A percentile compares a stretch with the other conserved stretches of the same genome.
Conservation (phyloP, 495 filamentous ascomycete genomes). For the Hypomontagnella submonticulosa region DNA sequence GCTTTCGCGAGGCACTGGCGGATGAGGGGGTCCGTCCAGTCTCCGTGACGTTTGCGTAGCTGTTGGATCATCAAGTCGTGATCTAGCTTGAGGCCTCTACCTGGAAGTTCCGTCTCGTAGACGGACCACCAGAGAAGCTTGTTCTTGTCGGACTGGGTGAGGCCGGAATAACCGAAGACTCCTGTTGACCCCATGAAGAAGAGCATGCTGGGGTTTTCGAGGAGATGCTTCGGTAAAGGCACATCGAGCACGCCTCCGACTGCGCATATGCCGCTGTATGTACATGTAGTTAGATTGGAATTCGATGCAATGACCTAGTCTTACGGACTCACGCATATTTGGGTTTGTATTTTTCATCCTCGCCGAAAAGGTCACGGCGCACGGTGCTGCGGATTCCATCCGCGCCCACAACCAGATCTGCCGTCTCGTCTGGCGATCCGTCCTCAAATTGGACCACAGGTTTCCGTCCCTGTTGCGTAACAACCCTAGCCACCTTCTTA, state of each 20-base stretch:
- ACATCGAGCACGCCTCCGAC: slow-evolving; percentile 65
- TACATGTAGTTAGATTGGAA: slow-evolving; percentile 3
- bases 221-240: slow-evolving; percentile 40
- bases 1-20: slow-evolving; percentile 55
- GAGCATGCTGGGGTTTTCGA: slow-evolving; percentile 56
- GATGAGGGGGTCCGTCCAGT: slow-evolving; percentile 64
- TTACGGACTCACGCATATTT: slow-evolving; percentile 47
- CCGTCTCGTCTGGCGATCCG: slow-evolving; percentile 51
- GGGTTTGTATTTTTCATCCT: slow-evolving; percentile 40
- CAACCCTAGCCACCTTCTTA: slow-evolving; percentile 20
- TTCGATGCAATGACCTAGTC: neutral
- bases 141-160: slow-evolving; percentile 19
- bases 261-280: slow-evolving; percentile 58
- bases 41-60: slow-evolving; percentile 57
- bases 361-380: slow-evolving; percentile 57
- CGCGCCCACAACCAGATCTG: slow-evolving; percentile 68
- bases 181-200: slow-evolving; percentile 65
- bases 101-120: slow-evolving; percentile 32
- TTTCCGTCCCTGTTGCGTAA: slow-evolving; percentile 17
- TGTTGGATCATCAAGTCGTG: slow-evolving; percentile 52
- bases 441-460: slow-evolving; percentile 49
- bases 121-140: slow-evolving; percentile 34
- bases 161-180: slow-evolving; percentile 66
- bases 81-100: slow-evolving; percentile 49
- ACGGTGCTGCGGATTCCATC: slow-evolving; percentile 68